Evolutionary conservation across 805 yeast genomes (phyloP).

Genomic region (Candida broadrunensis): DNA sequence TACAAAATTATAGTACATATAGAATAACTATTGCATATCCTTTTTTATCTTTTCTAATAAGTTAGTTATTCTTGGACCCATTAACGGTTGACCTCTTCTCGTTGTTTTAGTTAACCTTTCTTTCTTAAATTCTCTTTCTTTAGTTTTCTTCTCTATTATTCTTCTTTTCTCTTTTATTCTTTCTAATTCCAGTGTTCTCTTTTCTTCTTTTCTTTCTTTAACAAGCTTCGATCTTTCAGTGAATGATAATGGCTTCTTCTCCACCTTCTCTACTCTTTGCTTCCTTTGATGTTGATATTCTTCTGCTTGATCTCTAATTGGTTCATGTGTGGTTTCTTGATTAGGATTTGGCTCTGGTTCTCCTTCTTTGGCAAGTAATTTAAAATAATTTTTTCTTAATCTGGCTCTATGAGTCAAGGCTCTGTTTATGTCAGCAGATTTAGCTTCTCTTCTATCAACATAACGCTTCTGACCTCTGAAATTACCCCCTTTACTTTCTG

Average conservation of each 20-base stretch:
- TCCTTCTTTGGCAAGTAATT: constrained; percentile 73
- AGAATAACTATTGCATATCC: constrained; percentile 22
- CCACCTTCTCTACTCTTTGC: constrained; percentile 18
- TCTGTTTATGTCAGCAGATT: constrained; percentile 65
- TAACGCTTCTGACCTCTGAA: constrained; percentile 4
- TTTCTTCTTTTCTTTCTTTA: constrained; percentile 44
- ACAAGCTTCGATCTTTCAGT: constrained; percentile 45
- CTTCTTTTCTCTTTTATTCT: constrained; percentile 35
- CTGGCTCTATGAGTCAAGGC: constrained; percentile 79
- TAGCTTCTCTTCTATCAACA: constrained; percentile 27
- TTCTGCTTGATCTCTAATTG: constrained; percentile 4
- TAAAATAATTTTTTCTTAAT: constrained; percentile 76
- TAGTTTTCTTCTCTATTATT: constrained; percentile 32
- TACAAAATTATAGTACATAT: not conserved
- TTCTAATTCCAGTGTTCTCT: constrained; percentile 36
- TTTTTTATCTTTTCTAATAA: constrained; percentile 72
- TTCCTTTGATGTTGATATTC: constrained; percentile 12
- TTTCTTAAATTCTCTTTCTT: constrained; percentile 43
- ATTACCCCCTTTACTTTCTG: not conserved
- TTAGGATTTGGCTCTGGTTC: constrained; percentile 12
- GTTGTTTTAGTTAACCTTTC: constrained; percentile 49
- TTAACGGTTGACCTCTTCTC: constrained; percentile 77
- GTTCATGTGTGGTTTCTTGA: constrained; percentile 2
- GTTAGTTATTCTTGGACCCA: constrained; percentile 84
- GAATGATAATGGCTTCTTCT: constrained; percentile 32